These are phyloP conservation scores for Colletotrichum sidae DNA, from an alignment of 2,329 filamentous ascomycete species.

Conservation along the genomic window DNA sequence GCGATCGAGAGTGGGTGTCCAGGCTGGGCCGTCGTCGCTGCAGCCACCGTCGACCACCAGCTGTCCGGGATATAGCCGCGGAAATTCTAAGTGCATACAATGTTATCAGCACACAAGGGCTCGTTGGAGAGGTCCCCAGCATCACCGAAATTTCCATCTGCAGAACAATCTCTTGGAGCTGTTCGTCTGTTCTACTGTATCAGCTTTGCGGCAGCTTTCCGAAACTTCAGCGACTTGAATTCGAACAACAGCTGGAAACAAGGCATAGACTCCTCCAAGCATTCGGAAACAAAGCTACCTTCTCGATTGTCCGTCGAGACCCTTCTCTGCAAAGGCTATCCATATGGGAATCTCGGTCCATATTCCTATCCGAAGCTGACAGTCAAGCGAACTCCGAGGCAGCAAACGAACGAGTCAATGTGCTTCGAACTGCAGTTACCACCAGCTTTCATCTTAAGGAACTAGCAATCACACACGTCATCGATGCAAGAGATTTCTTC, in stretches of 20 bases:
- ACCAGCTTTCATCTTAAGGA: conserved; percentile 1
- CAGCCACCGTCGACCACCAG: neutral
- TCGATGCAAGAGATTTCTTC: conserved; percentile 15
- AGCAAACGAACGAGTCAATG: neutral
- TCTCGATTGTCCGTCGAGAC: neutral
- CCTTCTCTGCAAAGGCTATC: neutral
- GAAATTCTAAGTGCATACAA: neutral
- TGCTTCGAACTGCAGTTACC: neutral
- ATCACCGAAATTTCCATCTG: conserved; percentile 9
- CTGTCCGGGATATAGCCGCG: neutral
- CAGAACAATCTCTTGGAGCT: conserved; percentile 2
- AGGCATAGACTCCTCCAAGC: neutral
- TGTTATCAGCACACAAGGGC: neutral
- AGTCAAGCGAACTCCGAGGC: neutral
- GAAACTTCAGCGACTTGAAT: neutral
- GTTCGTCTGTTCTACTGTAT: neutral
- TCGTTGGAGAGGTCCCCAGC: neutral
- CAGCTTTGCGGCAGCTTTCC: conserved; percentile 5
- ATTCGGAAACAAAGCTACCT: neutral
- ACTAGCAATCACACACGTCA: conserved; percentile 3
- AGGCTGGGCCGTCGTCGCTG: neutral
- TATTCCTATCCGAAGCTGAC: conserved; percentile 5
- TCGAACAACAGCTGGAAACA: neutral
- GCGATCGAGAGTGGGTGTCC: neutral
- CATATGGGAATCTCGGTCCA: conserved; percentile 5